phyloP scores from a whole-genome alignment of 2,329 filamentous ascomycete genomes.

The Dothiorella sarmentorum region DNA sequence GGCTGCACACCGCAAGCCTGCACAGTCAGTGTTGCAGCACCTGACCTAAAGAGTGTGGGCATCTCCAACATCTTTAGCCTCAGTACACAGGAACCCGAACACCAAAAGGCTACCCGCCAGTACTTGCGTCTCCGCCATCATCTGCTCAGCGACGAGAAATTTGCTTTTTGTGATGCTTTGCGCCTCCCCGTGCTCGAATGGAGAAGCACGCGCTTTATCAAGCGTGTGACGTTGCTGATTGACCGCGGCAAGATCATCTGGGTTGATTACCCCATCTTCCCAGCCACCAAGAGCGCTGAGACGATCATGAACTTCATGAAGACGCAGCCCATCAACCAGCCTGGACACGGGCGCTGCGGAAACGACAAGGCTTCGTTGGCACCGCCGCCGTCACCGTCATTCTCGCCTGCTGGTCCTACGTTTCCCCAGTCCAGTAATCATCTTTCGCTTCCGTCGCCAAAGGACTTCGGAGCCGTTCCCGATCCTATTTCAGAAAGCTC shows the following conservation, averaged over 20 bases:
- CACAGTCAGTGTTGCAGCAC: slow-evolving; percentile 38
- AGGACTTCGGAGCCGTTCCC: too few species aligned
- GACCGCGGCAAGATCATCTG: slow-evolving; percentile 40
- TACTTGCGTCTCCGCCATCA: slow-evolving; percentile 41
- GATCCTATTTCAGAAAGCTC: too few species aligned
- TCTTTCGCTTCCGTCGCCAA: too few species aligned
- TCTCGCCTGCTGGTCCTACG: neutral
- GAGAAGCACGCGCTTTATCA: slow-evolving; percentile 36
- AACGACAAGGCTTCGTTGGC: neutral
- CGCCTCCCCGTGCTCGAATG: slow-evolving; percentile 41
- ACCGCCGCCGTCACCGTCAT: neutral
- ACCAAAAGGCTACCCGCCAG: slow-evolving; percentile 39
- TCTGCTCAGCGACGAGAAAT: slow-evolving; percentile 40
- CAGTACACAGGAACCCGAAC: slow-evolving; percentile 39
- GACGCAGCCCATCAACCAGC: neutral
- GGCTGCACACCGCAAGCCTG: slow-evolving; percentile 46
- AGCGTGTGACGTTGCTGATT: slow-evolving; percentile 39
- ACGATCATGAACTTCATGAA: slow-evolving; percentile 34
- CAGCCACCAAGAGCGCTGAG: slow-evolving; percentile 40
- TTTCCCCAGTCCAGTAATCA: too few species aligned
- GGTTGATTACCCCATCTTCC: slow-evolving; percentile 45
- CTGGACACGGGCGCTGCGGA: neutral
- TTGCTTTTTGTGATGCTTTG: slow-evolving; percentile 33
- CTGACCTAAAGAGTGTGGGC: slow-evolving; percentile 29
- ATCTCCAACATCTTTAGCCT: slow-evolving; percentile 39